Percentiles rank a stretch among this genome's conserved stretches.
Evolutionary conservation across 768 basidiomycete species (phyloP).

Genomic region (Collybia mongolica): DNA sequence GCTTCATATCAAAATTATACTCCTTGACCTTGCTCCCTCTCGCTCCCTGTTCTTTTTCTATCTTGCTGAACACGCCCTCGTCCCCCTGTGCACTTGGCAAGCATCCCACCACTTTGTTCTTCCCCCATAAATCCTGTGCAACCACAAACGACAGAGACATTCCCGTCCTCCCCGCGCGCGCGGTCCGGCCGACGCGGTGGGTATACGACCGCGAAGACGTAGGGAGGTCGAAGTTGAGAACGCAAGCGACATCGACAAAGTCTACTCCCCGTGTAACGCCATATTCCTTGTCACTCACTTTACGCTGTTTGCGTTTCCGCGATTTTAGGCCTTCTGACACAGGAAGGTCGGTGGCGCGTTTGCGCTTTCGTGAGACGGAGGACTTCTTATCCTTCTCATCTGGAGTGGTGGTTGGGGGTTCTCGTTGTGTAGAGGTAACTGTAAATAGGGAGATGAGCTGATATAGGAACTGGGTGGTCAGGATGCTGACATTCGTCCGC

Average conservation of each 20-base stretch:
- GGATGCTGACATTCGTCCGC: constrained; percentile 30
- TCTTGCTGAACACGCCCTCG: constrained; percentile 72
- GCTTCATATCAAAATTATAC: constrained; percentile 92
- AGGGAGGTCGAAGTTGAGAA: constrained; percentile 98
- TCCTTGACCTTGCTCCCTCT: constrained; percentile 69
- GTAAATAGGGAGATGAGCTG: not conserved
- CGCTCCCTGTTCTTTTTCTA: constrained; percentile 73
- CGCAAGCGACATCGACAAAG: constrained; percentile 95
- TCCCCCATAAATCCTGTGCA: constrained; percentile 63
- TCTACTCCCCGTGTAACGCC: constrained; percentile 96
- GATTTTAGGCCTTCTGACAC: constrained; percentile 37
- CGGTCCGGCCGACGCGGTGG: constrained; percentile 94
- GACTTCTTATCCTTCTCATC: constrained; percentile 17
- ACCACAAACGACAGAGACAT: constrained; percentile 91
- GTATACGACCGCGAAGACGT: constrained; percentile 84
- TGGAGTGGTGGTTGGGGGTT: constrained; percentile 22
- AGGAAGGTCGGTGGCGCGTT: constrained; percentile 40
- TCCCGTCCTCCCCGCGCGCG: constrained; percentile 91
- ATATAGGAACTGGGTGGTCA: not conserved
- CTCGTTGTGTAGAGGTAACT: constrained; percentile 61
- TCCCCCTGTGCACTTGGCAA: constrained; percentile 72
- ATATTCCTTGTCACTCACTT: constrained; percentile 71
- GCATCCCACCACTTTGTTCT: constrained; percentile 69
- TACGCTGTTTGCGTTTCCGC: constrained; percentile 52
- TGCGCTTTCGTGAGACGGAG: constrained; percentile 50